Evolutionary conservation across 345 rosid genomes (phyloP), one percentile per base, ranked within the genome.

Genomic region (Xanthoceras sorbifolium): DNA sequence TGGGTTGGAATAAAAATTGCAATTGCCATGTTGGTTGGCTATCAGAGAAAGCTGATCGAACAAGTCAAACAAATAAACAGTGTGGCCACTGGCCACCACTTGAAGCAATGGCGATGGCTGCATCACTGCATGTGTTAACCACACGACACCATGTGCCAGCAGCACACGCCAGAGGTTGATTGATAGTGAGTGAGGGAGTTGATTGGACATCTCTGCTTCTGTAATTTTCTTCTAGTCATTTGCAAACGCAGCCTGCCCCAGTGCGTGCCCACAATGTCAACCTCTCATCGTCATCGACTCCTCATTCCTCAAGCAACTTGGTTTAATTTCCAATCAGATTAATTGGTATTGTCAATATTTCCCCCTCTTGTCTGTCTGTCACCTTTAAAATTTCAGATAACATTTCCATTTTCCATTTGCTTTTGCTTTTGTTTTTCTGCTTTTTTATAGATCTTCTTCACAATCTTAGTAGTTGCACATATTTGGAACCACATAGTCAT

Each of bases 51-150:
- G 55, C 55, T 48, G 20, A 4, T 8, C 1, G 46, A 2, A 50
- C 52, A 50, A 73, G 76, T 73, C 69, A 73, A 29, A 73, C 69
- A 73, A 29, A 73, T 52, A 12, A 5, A 2, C 68, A n/a, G n/a
- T 29, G 28, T 26, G 6, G 60, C 68, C 68, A 42, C 40, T 72
- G 18, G 68, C 34, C 9, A 26, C 25, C 11, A n/a, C n/a, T n/a
- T n/a, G n/a, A n/a, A n/a, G n/a, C n/a, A n/a, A n/a, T n/a, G n/a
- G n/a, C n/a, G n/a, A n/a, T n/a, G n/a, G n/a, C n/a, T n/a, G n/a
- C n/a, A n/a, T n/a, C n/a, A n/a, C n/a, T n/a, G n/a, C n/a, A n/a
- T 73, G 76, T 73, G 76, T 42, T 28, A 1, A 52, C 76, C 76
- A 63, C 76, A 73, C 76, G 76, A 63, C 69, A 1, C 69, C 69